Conservation (phyloP, 495 filamentous ascomycete genomes). For the Neurospora tetraspora region DNA sequence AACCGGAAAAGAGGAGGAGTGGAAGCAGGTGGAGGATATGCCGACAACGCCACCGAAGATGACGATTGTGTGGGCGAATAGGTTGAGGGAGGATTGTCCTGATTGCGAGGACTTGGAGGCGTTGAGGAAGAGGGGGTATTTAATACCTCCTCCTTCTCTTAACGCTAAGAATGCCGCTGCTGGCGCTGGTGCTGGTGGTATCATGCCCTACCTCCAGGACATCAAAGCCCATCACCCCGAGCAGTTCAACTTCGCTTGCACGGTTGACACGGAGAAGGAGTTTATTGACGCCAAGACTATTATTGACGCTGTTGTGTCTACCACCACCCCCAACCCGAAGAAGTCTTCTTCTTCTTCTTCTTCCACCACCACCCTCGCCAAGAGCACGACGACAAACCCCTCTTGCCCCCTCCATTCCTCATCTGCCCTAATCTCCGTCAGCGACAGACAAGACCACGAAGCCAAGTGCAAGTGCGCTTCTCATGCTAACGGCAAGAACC, state of each 20-base stretch:
- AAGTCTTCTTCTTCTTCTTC: background rate
- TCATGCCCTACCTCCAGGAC: conserved; percentile 53
- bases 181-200: background rate
- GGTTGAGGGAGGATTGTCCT: conserved; percentile 25
- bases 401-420: conserved; percentile 20
- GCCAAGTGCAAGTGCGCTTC: background rate
- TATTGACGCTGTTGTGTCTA: background rate
- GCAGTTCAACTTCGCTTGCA: conserved; percentile 56
- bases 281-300: conserved; percentile 37
- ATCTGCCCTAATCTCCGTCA: background rate
- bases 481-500: conserved; percentile 31
- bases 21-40: background rate
- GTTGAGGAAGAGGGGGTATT: background rate
- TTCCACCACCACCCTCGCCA: background rate
- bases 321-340: conserved; percentile 4
- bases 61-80: conserved; percentile 33
- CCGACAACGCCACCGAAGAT: background rate
- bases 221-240: conserved; percentile 45
- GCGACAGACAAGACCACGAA: background rate
- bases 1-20: conserved; percentile 24
- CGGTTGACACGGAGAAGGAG: conserved; percentile 64
- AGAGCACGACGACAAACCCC: background rate
- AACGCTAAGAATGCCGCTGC: background rate
- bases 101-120: conserved; percentile 1
- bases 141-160: background rate